Evolutionary conservation across 768 basidiomycete genomes (phyloP).

Genomic region (Phanerochaete carnosa): DNA sequence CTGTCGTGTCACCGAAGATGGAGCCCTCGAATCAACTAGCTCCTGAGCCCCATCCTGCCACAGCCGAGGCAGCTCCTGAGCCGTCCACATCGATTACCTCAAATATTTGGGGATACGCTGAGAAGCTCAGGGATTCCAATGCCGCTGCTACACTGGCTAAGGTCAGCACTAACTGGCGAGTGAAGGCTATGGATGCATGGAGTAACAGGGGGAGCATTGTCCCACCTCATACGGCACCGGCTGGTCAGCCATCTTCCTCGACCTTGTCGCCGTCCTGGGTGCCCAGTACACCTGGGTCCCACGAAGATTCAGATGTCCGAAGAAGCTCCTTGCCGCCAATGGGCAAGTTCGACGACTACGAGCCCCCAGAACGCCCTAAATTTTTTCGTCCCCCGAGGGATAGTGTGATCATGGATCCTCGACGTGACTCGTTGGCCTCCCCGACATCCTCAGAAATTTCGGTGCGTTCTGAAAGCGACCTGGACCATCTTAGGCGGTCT

Average conservation of each 20-base stretch:
- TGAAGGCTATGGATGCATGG: conserved; percentile 48
- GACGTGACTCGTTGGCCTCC: conserved; percentile 19
- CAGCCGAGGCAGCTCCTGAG: background rate
- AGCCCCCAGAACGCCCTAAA: conserved; percentile 56
- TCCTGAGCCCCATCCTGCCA: conserved; percentile 4
- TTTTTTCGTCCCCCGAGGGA: conserved; percentile 58
- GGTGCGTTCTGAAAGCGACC: conserved; percentile 1
- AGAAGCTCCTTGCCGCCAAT: conserved; percentile 40
- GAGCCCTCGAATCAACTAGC: conserved; percentile 11
- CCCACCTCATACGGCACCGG: conserved; percentile 10
- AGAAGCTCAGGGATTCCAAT: conserved; percentile 71
- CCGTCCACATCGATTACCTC: conserved; percentile 19
- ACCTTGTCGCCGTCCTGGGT: conserved; percentile 8
- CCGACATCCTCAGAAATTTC: conserved; percentile 16
- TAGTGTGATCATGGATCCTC: conserved; percentile 42
- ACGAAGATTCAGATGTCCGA: conserved; percentile 19
- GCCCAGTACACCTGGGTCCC: background rate
- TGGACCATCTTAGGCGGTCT: background rate
- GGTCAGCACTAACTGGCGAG: conserved; percentile 73
- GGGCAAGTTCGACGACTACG: conserved; percentile 35
- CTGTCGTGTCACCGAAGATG: conserved; percentile 8
- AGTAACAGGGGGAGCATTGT: conserved; percentile 18
- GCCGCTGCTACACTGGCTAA: conserved; percentile 68
- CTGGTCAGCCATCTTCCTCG: background rate
- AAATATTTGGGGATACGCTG: conserved; percentile 67